Evolutionary conservation across 306 rosid genomes (phyloP).

Genomic region (Sicyos baderoa): DNA sequence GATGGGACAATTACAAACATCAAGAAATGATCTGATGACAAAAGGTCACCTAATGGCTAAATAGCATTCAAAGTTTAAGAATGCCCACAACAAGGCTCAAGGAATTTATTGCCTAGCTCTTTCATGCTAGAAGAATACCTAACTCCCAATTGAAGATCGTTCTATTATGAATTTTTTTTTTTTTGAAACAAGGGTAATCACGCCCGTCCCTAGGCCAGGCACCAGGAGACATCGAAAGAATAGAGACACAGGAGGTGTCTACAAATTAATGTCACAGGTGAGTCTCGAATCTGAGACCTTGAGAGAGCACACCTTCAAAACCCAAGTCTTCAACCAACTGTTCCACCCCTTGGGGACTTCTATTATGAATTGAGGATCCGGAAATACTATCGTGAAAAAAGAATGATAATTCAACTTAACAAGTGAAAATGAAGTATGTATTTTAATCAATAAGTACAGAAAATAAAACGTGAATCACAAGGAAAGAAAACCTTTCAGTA

Average conservation of each 20-base stretch:
- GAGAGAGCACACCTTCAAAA: no score
- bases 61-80: not conserved
- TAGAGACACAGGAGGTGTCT: no score
- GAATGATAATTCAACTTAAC: not conserved
- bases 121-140: not conserved
- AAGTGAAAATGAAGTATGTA: constrained; percentile 14
- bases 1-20: no score
- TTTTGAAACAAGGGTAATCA: no score
- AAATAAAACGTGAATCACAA: constrained; percentile 17
- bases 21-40: not conserved
- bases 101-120: not conserved
- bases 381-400: not conserved
- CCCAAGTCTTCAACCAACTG: no score
- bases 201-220: no score
- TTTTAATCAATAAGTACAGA: constrained; percentile 18
- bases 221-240: no score
- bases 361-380: not conserved
- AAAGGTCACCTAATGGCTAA: not conserved
- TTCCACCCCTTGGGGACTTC: no score
- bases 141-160: not conserved
- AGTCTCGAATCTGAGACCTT: no score
- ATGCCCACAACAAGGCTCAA: constrained; percentile 7
- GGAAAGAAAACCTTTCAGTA: constrained; percentile 50
- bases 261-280: no score
- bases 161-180: not conserved